A percentile compares a stretch with the other conserved stretches of the same genome.
Conservation (phyloP, 495 filamentous ascomycete genomes). For the Penicillium flavigenum region DNA sequence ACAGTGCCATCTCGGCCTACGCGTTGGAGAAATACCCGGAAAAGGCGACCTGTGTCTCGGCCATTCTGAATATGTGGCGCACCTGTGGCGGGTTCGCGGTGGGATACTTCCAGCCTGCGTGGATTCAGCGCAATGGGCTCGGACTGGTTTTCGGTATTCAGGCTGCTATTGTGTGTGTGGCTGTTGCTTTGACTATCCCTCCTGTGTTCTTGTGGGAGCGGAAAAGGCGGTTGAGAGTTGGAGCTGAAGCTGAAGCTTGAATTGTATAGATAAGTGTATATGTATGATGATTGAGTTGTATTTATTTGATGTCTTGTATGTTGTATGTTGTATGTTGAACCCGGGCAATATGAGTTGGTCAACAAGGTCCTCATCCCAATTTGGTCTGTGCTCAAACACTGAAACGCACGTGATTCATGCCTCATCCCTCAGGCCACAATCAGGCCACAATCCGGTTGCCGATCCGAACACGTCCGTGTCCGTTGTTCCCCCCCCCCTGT, state of each 20-base stretch:
- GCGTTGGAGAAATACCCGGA: slow-evolving; percentile 46
- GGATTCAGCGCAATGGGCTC: slow-evolving; percentile 41
- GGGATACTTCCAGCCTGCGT: slow-evolving; percentile 47
- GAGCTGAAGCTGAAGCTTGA: neutral
- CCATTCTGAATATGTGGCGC: slow-evolving; percentile 47
- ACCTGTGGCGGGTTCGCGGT: slow-evolving; percentile 48
- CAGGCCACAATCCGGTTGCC: neutral
- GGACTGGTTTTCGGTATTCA: slow-evolving; percentile 48
- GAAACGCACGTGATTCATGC: slow-evolving; percentile 4
- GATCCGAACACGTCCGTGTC: neutral
- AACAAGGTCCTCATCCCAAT: neutral
- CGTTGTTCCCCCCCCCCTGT: neutral
- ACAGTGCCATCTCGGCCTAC: slow-evolving; percentile 40
- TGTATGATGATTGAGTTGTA: neutral
- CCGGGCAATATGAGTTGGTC: neutral
- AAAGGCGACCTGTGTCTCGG: slow-evolving; percentile 40
- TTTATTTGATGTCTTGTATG: neutral
- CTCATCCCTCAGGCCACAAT: neutral
- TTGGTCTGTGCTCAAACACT: neutral
- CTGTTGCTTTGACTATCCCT: slow-evolving; percentile 32
- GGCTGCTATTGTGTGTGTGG: slow-evolving; percentile 38
- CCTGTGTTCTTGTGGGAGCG: slow-evolving; percentile 28
- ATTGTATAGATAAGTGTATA: neutral
- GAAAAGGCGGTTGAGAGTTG: slow-evolving; percentile 1
- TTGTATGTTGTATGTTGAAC: neutral